Evolutionary conservation across 1,139 yeast species (phyloP).

Genomic region (Maudiozyma humilis): DNA sequence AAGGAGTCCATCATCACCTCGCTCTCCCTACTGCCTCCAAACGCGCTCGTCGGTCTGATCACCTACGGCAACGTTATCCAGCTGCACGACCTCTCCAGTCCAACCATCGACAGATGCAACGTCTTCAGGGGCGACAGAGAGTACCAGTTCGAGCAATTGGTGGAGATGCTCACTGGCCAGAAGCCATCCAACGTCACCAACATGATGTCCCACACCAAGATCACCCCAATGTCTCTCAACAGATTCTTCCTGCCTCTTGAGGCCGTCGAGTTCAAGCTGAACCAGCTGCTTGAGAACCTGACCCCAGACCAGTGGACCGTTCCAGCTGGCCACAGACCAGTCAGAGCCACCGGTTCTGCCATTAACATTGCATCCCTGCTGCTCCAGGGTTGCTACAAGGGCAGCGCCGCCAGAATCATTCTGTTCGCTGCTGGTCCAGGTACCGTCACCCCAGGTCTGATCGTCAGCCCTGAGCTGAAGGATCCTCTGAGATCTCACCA

Average conservation of each 20-base stretch:
- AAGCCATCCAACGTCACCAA: conserved; percentile 23
- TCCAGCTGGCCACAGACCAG: conserved; percentile 76
- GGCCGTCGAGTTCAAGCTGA: conserved; percentile 80
- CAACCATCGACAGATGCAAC: conserved; percentile 67
- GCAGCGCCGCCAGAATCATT: conserved; percentile 84
- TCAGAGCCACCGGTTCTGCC: conserved; percentile 92
- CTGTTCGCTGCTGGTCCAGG: conserved; percentile 93
- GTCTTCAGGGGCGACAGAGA: conserved; percentile 93
- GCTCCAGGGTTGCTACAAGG: conserved; percentile 79
- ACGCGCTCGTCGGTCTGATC: conserved; percentile 83
- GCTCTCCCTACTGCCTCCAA: conserved; percentile 80
- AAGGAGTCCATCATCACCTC: conserved; percentile 81
- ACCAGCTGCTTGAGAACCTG: conserved; percentile 70
- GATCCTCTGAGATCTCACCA: conserved; percentile 97
- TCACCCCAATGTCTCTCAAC: conserved; percentile 42
- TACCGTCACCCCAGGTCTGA: conserved; percentile 90
- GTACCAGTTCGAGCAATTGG: conserved; percentile 65
- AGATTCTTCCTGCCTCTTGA: conserved; percentile 81
- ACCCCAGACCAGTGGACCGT: conserved; percentile 89
- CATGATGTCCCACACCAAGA: conserved; percentile 25
- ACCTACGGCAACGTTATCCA: conserved; percentile 94
- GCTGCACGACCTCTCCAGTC: conserved; percentile 83
- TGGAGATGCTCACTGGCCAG: conserved; percentile 60
- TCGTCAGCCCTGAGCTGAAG: conserved; percentile 82
- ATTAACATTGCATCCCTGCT: conserved; percentile 74